These are phyloP conservation scores for Malania oleifera DNA, from an alignment of 164 flowering plant genomes.

Conservation along the genomic window DNA sequence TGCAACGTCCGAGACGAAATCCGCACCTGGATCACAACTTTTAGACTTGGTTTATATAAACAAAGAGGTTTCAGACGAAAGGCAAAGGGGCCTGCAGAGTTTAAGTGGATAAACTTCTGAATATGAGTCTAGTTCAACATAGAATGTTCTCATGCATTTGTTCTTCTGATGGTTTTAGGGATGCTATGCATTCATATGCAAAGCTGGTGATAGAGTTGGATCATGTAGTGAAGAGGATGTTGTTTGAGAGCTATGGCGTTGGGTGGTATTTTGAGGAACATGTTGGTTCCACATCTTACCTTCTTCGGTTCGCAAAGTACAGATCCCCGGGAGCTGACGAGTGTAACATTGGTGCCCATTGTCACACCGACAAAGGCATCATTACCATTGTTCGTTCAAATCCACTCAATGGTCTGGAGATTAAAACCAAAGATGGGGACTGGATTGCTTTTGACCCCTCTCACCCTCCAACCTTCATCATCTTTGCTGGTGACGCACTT, in stretches of 20 bases:
- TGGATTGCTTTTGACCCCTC: conserved; percentile 17
- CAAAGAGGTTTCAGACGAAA: too few species aligned
- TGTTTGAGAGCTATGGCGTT: background rate
- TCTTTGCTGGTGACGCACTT: conserved; percentile 24
- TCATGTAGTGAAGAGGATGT: background rate
- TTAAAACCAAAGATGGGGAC: conserved; percentile 19
- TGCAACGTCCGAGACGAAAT: too few species aligned
- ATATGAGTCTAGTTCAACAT: too few species aligned
- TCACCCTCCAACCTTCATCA: conserved; percentile 15
- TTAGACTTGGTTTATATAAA: too few species aligned
- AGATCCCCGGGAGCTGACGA: background rate
- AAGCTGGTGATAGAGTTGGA: background rate
- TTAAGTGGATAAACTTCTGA: too few species aligned
- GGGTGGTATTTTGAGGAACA: background rate
- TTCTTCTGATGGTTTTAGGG: background rate
- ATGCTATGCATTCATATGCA: background rate
- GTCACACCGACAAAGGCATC: background rate
- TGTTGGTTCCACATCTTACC: background rate
- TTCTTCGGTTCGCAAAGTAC: background rate
- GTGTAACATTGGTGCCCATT: background rate
- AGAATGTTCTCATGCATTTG: too few species aligned
- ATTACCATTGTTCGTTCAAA: conserved; percentile 24
- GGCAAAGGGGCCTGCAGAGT: too few species aligned
- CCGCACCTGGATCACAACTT: too few species aligned
- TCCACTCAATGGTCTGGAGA: conserved; percentile 26